Evolutionary conservation across 2,329 filamentous ascomycete species (phyloP), one percentile per base, ranked within the genome.

Genomic region (Tolypocladium nubicola): DNA sequence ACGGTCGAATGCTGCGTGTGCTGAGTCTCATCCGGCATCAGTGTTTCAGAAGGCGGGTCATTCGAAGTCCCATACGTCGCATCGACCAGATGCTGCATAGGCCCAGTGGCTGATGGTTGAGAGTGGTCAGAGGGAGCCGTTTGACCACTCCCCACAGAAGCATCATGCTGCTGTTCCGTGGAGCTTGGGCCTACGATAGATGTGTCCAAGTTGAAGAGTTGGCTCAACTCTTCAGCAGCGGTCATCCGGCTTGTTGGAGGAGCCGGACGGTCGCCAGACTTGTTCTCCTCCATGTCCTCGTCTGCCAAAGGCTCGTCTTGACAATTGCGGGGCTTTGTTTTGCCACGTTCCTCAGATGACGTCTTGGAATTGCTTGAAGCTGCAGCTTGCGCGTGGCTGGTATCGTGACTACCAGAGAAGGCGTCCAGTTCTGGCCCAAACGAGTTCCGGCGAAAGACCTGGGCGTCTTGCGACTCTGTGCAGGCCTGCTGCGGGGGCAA

Each of bases 1-100:
- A 75, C 62, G 1, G 73, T 74, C 13, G 63, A 60, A n/a, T 64
- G 66, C 3, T 67, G 63, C 2, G 64, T 35, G 21, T 66, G 59
- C 10, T 61, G 61, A 13, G 55, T n/a, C 13, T 58, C 62, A 21
- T 61, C 60, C 1, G 61, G 57, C 54, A 69, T 56, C 19, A 66
- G 55, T 13, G 63, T 60, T 30, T 40, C 54, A 11, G 65, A 59
- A 26, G 63, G 57, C 37, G 64, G 59, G 13, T 53, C 40, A 38
- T 56, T 57, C 21, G 65, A 56, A 35, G 56, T 52, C 11, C 56
- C 59, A 56, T 66, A 67, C 33, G 61, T 49, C 39, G 47, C 53
- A 43, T 61, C 60, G 33, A 66, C 61, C 45, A 67, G 57, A 33
- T 60, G 57, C 41, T 57, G 61, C 49, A 68, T 54, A 7, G 59